Evolutionary conservation across 129 eudicot genomes (phyloP).

Genomic region (Saussurea involucrata): DNA sequence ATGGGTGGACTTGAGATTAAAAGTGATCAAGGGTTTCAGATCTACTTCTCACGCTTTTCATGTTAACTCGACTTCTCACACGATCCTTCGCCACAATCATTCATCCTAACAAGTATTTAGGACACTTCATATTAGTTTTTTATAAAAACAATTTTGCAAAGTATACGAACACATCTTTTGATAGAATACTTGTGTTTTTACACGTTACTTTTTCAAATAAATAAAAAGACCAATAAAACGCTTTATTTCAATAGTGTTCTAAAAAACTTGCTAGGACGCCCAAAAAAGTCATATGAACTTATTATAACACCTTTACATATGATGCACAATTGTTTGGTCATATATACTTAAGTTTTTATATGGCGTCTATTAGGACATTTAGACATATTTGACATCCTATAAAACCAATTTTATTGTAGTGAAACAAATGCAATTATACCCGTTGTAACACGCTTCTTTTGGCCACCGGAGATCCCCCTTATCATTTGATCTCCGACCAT

Average conservation of each 20-base stretch:
- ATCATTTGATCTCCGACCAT: constrained; percentile 38
- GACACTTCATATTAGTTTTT: too few species aligned
- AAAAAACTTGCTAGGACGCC: neutral
- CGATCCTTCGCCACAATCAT: too few species aligned
- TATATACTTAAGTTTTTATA: neutral
- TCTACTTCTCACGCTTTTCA: too few species aligned
- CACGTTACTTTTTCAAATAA: neutral
- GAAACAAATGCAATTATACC: constrained; percentile 1
- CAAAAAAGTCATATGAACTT: neutral
- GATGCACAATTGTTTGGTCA: neutral
- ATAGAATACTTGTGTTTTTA: neutral
- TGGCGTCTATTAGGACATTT: neutral
- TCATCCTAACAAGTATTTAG: too few species aligned
- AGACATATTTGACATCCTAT: neutral
- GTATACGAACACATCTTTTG: too few species aligned
- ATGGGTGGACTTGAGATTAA: too few species aligned
- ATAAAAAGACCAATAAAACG: neutral
- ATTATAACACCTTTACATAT: neutral
- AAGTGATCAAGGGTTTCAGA: too few species aligned
- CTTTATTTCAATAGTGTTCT: neutral
- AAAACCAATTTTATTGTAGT: neutral
- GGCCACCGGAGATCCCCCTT: constrained; percentile 37
- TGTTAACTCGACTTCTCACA: too few species aligned
- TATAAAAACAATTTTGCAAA: too few species aligned
- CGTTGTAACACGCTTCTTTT: constrained; percentile 44